phyloP scores from a whole-genome alignment of 2,329 filamentous ascomycete genomes.

The Plenodomus biglobosus region DNA sequence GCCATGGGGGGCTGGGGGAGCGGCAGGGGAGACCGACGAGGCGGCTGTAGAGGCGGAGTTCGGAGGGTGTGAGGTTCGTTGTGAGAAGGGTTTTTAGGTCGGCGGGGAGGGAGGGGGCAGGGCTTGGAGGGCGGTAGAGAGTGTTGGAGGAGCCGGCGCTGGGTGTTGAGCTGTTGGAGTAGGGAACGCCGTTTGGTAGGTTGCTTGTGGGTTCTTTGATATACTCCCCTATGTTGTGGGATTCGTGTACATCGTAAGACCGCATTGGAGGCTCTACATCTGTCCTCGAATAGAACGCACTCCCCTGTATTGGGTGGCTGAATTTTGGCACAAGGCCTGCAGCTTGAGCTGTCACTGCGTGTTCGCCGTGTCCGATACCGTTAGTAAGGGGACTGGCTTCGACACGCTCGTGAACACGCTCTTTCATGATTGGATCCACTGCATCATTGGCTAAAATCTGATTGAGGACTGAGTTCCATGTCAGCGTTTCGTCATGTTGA shows the following conservation, averaged over 20 bases:
- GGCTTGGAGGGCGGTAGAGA: neutral
- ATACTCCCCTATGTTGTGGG: neutral
- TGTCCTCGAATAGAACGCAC: conserved; percentile 8
- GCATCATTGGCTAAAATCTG: conserved; percentile 6
- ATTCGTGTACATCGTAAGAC: neutral
- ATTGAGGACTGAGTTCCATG: conserved; percentile 16
- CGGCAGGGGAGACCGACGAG: conserved; percentile 1
- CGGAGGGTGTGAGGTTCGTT: conserved; percentile 13
- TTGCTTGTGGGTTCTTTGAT: neutral
- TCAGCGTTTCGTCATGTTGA: neutral
- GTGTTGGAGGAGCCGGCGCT: neutral
- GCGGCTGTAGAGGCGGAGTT: conserved; percentile 11
- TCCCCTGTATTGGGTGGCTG: conserved; percentile 18
- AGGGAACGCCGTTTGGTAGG: neutral
- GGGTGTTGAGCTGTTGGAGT: neutral
- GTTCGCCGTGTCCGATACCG: neutral
- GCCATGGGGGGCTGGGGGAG: neutral
- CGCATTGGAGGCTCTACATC: neutral
- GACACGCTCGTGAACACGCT: conserved; percentile 6
- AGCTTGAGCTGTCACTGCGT: neutral
- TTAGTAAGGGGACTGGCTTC: neutral
- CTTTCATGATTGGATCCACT: conserved; percentile 5
- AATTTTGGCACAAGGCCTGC: conserved; percentile 29
- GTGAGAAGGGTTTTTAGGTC: conserved; percentile 7
- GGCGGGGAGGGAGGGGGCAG: neutral